Evolutionary conservation across 2,329 filamentous ascomycete species (phyloP).

Genomic region (Aurifilum marmelostoma): DNA sequence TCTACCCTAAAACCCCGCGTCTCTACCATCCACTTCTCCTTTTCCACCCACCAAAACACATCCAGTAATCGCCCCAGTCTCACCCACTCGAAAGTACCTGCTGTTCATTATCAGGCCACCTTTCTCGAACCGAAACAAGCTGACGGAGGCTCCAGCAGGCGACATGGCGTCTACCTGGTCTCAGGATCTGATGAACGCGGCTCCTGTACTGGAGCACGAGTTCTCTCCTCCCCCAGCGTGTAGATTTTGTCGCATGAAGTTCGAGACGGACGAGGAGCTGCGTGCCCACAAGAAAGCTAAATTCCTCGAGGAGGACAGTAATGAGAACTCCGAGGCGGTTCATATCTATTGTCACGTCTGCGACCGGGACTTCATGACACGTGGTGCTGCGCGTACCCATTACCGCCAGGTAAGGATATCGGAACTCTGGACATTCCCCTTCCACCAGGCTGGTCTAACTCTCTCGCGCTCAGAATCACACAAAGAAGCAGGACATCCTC

Average conservation of each 20-base stretch:
- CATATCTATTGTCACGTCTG: constrained; percentile 47
- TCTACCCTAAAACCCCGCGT: too few relatives aligned
- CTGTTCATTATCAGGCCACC: too few relatives aligned
- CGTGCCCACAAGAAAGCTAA: constrained; percentile 36
- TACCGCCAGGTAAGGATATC: constrained; percentile 39
- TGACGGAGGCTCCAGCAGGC: not conserved
- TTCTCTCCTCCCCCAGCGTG: not conserved
- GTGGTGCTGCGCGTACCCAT: constrained; percentile 39
- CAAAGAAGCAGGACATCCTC: constrained; percentile 43
- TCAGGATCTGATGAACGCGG: not conserved
- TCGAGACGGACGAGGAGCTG: constrained; percentile 31
- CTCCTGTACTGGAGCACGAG: not conserved
- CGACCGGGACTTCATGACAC: constrained; percentile 41
- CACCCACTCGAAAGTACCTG: not conserved
- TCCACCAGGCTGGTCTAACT: not conserved
- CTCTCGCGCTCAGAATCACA: constrained; percentile 42
- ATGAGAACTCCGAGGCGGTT: not conserved
- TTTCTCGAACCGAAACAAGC: not conserved
- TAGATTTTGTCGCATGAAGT: constrained; percentile 29
- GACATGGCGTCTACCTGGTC: not conserved
- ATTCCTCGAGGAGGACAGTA: constrained; percentile 32
- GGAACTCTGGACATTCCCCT: not conserved
- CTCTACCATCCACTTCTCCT: not conserved
- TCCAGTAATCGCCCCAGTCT: not conserved
- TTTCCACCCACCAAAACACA: not conserved